phyloP scores from a whole-genome alignment of 129 eudicot genomes.

The Escallonia rubra region DNA sequence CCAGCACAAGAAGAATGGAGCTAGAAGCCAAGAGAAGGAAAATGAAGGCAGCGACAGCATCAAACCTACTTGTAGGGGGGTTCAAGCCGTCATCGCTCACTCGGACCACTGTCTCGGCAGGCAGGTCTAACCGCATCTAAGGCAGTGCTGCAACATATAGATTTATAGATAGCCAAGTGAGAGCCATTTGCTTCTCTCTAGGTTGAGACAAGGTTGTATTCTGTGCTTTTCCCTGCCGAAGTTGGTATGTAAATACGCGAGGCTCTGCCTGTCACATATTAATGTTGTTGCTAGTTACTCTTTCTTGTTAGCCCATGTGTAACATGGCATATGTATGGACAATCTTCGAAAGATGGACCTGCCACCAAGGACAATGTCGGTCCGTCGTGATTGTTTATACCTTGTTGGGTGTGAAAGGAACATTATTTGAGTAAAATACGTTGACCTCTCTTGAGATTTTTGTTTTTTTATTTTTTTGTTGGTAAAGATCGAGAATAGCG shows the following conservation, averaged over 20 bases:
- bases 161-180: background rate
- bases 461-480: too few species aligned
- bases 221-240: background rate
- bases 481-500: too few species aligned
- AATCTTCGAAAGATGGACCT: too few species aligned
- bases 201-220: background rate
- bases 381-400: too few species aligned
- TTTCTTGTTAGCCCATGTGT: background rate
- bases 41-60: slow-evolving; percentile 71
- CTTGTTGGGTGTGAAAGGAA: too few species aligned
- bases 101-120: slow-evolving; percentile 27
- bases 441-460: too few species aligned
- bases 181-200: too few species aligned
- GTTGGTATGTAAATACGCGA: background rate
- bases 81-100: slow-evolving; percentile 79
- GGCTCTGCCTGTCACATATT: background rate
- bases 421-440: too few species aligned
- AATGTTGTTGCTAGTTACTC: background rate
- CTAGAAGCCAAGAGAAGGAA: slow-evolving; percentile 69
- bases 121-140: slow-evolving; percentile 29
- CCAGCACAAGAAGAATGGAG: slow-evolving; percentile 49
- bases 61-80: slow-evolving; percentile 60
- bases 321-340: too few species aligned
- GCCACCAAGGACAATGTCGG: too few species aligned
- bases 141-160: background rate